A percentile compares a stretch with the other conserved stretches of the same genome.
Evolutionary conservation across 768 basidiomycete genomes (phyloP).

Genomic region (Russula vinacea): DNA sequence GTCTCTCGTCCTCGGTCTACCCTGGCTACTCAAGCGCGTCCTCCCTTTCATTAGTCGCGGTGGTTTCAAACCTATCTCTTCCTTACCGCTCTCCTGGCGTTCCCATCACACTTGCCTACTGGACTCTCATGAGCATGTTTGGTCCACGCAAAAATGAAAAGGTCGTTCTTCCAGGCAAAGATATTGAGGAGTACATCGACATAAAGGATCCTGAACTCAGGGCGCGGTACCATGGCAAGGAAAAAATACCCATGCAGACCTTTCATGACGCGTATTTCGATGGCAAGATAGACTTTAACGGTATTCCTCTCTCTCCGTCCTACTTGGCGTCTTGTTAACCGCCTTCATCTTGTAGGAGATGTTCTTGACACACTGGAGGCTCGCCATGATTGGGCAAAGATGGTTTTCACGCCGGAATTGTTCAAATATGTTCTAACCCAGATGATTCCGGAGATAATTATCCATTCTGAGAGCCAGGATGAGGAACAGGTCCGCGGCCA

Average conservation of each 20-base stretch:
- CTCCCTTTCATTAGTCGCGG: conserved; percentile 79
- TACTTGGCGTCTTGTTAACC: conserved; percentile 21
- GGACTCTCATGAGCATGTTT: conserved; percentile 81
- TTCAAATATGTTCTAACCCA: conserved; percentile 90
- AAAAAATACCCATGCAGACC: conserved; percentile 95
- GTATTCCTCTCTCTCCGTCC: conserved; percentile 43
- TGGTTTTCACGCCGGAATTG: conserved; percentile 84
- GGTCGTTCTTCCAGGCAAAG: conserved; percentile 76
- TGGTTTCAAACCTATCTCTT: conserved; percentile 86
- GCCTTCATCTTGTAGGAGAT: conserved; percentile 56
- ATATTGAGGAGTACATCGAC: conserved; percentile 86
- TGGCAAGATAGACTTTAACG: conserved; percentile 93
- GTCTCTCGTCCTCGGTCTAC: conserved; percentile 69
- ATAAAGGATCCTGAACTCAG: conserved; percentile 83
- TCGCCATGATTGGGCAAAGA: conserved; percentile 92
- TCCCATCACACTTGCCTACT: conserved; percentile 82
- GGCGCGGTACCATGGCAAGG: conserved; percentile 72
- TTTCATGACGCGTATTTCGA: conserved; percentile 99
- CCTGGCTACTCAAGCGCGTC: conserved; percentile 79
- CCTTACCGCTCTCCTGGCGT: conserved; percentile 70
- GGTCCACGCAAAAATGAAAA: conserved; percentile 82
- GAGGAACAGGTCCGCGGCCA: conserved; percentile 93
- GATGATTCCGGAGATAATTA: conserved; percentile 89
- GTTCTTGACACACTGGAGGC: conserved; percentile 91
- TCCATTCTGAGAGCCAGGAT: conserved; percentile 89